phyloP scores from a whole-genome alignment of 805 yeast genomes.

The Ogataea paradorogensis region DNA sequence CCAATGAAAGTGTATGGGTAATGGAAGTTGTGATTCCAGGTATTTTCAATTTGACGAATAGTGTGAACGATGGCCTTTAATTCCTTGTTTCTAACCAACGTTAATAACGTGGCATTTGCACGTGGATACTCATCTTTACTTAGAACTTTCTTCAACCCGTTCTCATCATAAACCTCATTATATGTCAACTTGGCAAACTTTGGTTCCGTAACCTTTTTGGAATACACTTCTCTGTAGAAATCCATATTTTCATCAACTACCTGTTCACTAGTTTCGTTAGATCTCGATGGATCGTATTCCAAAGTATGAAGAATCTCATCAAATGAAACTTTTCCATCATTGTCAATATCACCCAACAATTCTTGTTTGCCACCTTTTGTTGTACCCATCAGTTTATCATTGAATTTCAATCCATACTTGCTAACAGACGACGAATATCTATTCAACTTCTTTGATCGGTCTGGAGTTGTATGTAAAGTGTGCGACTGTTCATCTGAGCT shows the following conservation, averaged over 20 bases:
- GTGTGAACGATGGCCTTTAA: slow-evolving; percentile 49
- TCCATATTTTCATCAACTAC: slow-evolving; percentile 35
- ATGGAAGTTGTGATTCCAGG: slow-evolving; percentile 72
- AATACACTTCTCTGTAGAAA: slow-evolving; percentile 33
- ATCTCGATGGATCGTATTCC: slow-evolving; percentile 22
- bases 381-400: slow-evolving; percentile 29
- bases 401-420: slow-evolving; percentile 28
- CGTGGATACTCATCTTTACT: slow-evolving; percentile 33
- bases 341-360: slow-evolving; percentile 16
- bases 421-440: slow-evolving; percentile 24
- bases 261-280: slow-evolving; percentile 27
- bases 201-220: slow-evolving; percentile 34
- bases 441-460: slow-evolving; percentile 15
- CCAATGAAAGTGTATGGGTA: slow-evolving; percentile 94
- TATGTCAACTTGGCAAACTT: slow-evolving; percentile 32
- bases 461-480: slow-evolving; percentile 8
- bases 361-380: slow-evolving; percentile 15
- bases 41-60: slow-evolving; percentile 58
- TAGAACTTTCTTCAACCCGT: slow-evolving; percentile 26
- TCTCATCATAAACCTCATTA: slow-evolving; percentile 28
- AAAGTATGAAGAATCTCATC: slow-evolving; percentile 26
- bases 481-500: slow-evolving; percentile 2
- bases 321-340: slow-evolving; percentile 25
- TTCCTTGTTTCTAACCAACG: slow-evolving; percentile 77
- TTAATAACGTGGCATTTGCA: slow-evolving; percentile 74